Conservation (phyloP, 305 asterid genomes). For the Petunia hybrid region DNA sequence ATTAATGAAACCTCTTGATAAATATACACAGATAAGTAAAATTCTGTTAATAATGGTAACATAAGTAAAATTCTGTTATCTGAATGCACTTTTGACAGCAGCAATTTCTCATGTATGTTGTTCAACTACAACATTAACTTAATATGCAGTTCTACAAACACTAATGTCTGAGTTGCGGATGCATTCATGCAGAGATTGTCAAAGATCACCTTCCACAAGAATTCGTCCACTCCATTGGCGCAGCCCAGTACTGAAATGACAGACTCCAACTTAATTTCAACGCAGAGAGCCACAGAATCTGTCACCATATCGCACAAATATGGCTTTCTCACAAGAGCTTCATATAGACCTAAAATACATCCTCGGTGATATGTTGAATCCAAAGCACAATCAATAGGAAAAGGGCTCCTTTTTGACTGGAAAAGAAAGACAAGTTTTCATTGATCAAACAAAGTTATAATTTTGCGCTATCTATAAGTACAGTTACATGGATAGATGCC, state of each 20-base stretch:
- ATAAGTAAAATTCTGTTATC: slow-evolving; percentile 28
- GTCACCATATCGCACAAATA: slow-evolving; percentile 30
- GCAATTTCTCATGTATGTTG: neutral
- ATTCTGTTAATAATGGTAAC: neutral
- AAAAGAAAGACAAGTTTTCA: slow-evolving; percentile 25
- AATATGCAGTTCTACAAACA: neutral
- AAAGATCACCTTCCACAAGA: slow-evolving; percentile 30
- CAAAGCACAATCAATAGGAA: slow-evolving; percentile 14
- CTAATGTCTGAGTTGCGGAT: slow-evolving; percentile 15
- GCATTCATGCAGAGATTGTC: neutral
- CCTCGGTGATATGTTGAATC: slow-evolving; percentile 24
- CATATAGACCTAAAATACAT: slow-evolving; percentile 31
- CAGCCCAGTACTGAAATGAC: neutral
- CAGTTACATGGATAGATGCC: neutral
- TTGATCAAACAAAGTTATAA: slow-evolving; percentile 12
- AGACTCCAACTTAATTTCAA: slow-evolving; percentile 27
- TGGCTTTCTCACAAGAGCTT: slow-evolving; percentile 25
- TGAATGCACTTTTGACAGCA: neutral
- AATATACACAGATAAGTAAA: slow-evolving; percentile 22
- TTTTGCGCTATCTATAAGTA: slow-evolving; percentile 15
- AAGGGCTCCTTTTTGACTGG: slow-evolving; percentile 30
- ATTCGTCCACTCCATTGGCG: neutral
- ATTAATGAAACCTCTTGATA: neutral
- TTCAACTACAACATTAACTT: slow-evolving; percentile 6
- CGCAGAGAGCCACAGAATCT: slow-evolving; percentile 23